These are phyloP conservation scores for Delitschia confertaspora DNA, from an alignment of 495 filamentous ascomycete genomes.

Conservation along the genomic window DNA sequence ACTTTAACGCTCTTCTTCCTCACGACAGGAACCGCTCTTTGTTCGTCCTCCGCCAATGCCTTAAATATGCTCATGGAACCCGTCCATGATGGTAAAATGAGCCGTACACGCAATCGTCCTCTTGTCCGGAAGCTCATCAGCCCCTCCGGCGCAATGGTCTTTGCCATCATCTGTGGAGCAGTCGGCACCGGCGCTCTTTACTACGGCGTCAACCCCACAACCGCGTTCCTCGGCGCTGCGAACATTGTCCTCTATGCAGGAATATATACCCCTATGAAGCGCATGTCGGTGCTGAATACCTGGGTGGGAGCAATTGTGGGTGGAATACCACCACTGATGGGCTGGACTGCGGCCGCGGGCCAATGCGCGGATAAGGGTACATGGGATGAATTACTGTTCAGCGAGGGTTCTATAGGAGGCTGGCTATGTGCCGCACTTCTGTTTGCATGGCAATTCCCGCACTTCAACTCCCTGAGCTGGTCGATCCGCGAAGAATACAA, in stretches of 20 bases:
- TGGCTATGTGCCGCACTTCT: conserved; percentile 81
- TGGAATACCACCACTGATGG: conserved; percentile 92
- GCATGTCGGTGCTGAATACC: conserved; percentile 78
- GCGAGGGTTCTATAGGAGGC: conserved; percentile 63
- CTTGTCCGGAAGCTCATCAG: conserved; percentile 76
- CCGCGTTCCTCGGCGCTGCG: conserved; percentile 68
- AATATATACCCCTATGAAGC: conserved; percentile 86
- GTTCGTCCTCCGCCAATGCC: conserved; percentile 78
- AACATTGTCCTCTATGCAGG: conserved; percentile 90
- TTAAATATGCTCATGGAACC: conserved; percentile 97
- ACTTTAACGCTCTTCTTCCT: conserved; percentile 88
- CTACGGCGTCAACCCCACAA: conserved; percentile 87
- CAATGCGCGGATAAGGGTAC: conserved; percentile 67
- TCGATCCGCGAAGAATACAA: conserved; percentile 83
- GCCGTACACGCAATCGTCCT: conserved; percentile 78
- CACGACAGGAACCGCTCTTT: conserved; percentile 78
- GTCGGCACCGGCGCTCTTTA: conserved; percentile 63
- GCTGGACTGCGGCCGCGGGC: conserved; percentile 89
- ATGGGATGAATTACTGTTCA: conserved; percentile 69
- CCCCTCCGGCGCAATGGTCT: conserved; percentile 63
- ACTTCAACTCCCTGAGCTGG: conserved; percentile 91
- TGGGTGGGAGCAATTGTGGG: conserved; percentile 93
- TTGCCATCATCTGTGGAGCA: conserved; percentile 62
- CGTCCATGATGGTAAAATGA: conserved; percentile 84
- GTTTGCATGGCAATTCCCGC: conserved; percentile 96